These are phyloP conservation scores for Mimosa bimucronata DNA, from an alignment of 306 rosid species.

Conservation along the genomic window DNA sequence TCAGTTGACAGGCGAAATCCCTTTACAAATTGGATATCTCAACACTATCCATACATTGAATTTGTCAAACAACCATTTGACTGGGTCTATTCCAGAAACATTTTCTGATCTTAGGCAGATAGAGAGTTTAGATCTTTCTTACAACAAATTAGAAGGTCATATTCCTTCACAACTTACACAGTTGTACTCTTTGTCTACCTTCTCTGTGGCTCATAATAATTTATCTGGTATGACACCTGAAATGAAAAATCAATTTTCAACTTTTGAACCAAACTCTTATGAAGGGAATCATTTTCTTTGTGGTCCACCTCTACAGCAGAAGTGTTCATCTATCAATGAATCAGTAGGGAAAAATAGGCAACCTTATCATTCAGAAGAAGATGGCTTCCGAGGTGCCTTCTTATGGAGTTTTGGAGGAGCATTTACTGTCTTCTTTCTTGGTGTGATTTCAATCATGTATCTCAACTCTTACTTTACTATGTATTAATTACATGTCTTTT, in stretches of 20 bases:
- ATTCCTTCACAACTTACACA: constrained; percentile 6
- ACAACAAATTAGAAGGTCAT: neutral
- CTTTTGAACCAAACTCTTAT: constrained; percentile 5
- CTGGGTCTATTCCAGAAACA: constrained; percentile 9
- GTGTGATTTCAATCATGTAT: neutral
- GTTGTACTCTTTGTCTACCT: neutral
- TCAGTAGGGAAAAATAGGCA: neutral
- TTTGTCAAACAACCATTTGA: constrained; percentile 27
- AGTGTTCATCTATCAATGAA: neutral
- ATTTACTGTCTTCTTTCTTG: neutral
- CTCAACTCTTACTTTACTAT: constrained; percentile 3
- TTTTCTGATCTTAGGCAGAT: neutral
- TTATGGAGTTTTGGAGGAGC: constrained; percentile 22
- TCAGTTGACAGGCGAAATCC: neutral
- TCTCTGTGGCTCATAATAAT: constrained; percentile 28
- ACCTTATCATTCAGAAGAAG: neutral
- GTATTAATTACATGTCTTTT: too few relatives aligned
- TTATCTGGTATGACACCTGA: constrained; percentile 15
- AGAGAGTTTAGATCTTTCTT: constrained; percentile 10
- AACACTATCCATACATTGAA: constrained; percentile 18
- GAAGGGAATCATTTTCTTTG: neutral
- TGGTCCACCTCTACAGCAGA: neutral
- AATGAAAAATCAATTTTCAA: neutral
- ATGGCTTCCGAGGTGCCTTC: constrained; percentile 8
- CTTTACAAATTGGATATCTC: constrained; percentile 17